A percentile compares a stretch with the other conserved stretches of the same genome.
Conservation (phyloP, 2,329 filamentous ascomycete species). For the Ceratocystis harringtonii region DNA sequence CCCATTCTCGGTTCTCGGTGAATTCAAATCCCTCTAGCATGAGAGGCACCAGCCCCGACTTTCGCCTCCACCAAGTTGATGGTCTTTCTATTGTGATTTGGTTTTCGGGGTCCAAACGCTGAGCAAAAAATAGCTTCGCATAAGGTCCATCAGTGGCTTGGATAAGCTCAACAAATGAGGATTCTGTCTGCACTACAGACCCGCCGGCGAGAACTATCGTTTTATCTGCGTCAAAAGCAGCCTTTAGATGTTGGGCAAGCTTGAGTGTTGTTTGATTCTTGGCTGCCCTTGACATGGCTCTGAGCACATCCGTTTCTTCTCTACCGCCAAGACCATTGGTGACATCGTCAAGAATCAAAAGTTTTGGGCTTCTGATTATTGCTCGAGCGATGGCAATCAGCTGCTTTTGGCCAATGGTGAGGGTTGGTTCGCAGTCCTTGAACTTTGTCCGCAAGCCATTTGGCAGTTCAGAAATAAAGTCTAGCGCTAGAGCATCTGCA, state of each 20-base stretch:
- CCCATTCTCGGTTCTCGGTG: slow-evolving; percentile 13
- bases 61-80: slow-evolving; percentile 14
- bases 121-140: slow-evolving; percentile 28
- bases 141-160: slow-evolving; percentile 30
- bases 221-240: slow-evolving; percentile 44
- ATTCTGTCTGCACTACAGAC: slow-evolving; percentile 42
- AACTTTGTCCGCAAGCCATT: slow-evolving; percentile 26
- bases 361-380: slow-evolving; percentile 30
- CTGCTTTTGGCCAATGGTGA: slow-evolving; percentile 52
- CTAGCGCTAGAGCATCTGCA: slow-evolving; percentile 35
- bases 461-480: slow-evolving; percentile 36
- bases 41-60: slow-evolving; percentile 14
- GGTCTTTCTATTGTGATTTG: slow-evolving; percentile 12
- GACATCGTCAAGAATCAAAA: slow-evolving; percentile 52
- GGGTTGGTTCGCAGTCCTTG: slow-evolving; percentile 39
- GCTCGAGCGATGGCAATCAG: slow-evolving; percentile 43
- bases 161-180: slow-evolving; percentile 41
- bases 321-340: slow-evolving; percentile 38
- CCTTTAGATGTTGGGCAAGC: slow-evolving; percentile 44
- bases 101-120: slow-evolving; percentile 19
- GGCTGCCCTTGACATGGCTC: slow-evolving; percentile 37
- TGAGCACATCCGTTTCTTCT: slow-evolving; percentile 35
- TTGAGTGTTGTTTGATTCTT: slow-evolving; percentile 45
- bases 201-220: slow-evolving; percentile 55
- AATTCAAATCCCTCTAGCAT: slow-evolving; percentile 13